A percentile compares a stretch with the other conserved stretches of the same genome.
Evolutionary conservation across 371 early-diverging fungal genomes (phyloP).

Genomic region (Rhizopus microsporus): DNA sequence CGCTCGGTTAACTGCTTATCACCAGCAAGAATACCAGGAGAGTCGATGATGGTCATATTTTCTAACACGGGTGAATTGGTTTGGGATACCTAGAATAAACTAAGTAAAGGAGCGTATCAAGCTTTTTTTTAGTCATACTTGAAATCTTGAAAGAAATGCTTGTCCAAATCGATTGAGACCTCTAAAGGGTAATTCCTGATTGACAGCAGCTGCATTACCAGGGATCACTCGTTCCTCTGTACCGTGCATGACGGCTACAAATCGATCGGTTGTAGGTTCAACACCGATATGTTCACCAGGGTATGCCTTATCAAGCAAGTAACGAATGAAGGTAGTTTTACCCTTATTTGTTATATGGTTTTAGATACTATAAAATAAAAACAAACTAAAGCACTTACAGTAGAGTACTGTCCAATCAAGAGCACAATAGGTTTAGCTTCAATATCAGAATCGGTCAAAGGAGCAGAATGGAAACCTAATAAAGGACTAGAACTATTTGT

Average conservation of each 20-base stretch:
- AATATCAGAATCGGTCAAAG: slow-evolving; percentile 78
- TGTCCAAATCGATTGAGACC: slow-evolving; percentile 79
- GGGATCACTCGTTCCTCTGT: slow-evolving; percentile 75
- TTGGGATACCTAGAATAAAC: slow-evolving; percentile 64
- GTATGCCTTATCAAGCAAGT: slow-evolving; percentile 78
- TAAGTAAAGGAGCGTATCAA: background rate
- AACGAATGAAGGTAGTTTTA: slow-evolving; percentile 84
- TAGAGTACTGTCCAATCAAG: slow-evolving; percentile 84
- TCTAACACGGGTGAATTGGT: slow-evolving; percentile 70
- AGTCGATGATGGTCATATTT: slow-evolving; percentile 84
- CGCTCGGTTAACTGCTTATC: slow-evolving; percentile 81
- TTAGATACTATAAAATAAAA: background rate
- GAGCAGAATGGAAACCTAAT: slow-evolving; percentile 72
- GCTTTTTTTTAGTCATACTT: slow-evolving; percentile 40
- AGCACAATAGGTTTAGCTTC: slow-evolving; percentile 85
- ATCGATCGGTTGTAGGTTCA: slow-evolving; percentile 87
- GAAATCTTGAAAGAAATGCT: slow-evolving; percentile 80
- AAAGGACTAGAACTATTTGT: slow-evolving; percentile 7
- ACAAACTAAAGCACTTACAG: slow-evolving; percentile 37
- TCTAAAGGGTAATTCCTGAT: slow-evolving; percentile 80
- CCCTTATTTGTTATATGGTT: slow-evolving; percentile 45
- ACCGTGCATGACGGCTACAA: slow-evolving; percentile 84
- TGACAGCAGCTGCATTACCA: slow-evolving; percentile 89
- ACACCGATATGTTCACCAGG: slow-evolving; percentile 87
- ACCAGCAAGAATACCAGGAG: slow-evolving; percentile 87